Evolutionary conservation across 768 basidiomycete species (phyloP).

Genomic region (Leccinum rimulosum): DNA sequence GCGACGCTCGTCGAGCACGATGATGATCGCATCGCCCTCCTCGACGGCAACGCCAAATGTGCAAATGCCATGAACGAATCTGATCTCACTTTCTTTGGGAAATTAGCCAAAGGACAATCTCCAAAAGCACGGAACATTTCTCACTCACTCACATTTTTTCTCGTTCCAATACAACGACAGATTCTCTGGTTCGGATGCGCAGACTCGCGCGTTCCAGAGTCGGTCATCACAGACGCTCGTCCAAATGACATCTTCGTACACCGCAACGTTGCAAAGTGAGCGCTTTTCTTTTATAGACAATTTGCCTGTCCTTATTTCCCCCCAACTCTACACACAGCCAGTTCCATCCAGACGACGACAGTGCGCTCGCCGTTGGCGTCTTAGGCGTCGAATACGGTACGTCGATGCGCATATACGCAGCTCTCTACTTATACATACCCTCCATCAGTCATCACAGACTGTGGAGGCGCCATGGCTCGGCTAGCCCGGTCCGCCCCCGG

Average conservation of each 20-base stretch:
- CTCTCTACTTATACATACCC: background rate
- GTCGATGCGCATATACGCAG: background rate
- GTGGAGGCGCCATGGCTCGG: slow-evolving; percentile 56
- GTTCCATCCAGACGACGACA: slow-evolving; percentile 69
- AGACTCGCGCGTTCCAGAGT: slow-evolving; percentile 87
- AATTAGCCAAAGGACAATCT: slow-evolving; percentile 59
- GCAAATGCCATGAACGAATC: slow-evolving; percentile 51
- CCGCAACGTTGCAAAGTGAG: slow-evolving; percentile 87
- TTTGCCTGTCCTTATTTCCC: no score
- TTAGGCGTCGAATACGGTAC: slow-evolving; percentile 78
- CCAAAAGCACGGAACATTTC: slow-evolving; percentile 50
- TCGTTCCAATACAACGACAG: slow-evolving; percentile 32
- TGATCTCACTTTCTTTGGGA: slow-evolving; percentile 63
- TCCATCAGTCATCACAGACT: slow-evolving; percentile 65
- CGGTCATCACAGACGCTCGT: slow-evolving; percentile 63
- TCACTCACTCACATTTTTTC: no score
- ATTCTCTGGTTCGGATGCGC: slow-evolving; percentile 82
- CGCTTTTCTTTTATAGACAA: background rate
- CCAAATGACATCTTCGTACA: slow-evolving; percentile 90
- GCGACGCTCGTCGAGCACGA: background rate
- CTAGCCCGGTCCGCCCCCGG: background rate
- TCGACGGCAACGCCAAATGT: slow-evolving; percentile 66
- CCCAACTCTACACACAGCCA: slow-evolving; percentile 45
- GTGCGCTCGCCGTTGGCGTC: slow-evolving; percentile 62
- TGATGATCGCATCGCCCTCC: slow-evolving; percentile 25